A percentile compares a stretch with the other conserved stretches of the same genome.
Conservation (phyloP, 768 basidiomycete genomes). For the Asterophora parasitica region DNA sequence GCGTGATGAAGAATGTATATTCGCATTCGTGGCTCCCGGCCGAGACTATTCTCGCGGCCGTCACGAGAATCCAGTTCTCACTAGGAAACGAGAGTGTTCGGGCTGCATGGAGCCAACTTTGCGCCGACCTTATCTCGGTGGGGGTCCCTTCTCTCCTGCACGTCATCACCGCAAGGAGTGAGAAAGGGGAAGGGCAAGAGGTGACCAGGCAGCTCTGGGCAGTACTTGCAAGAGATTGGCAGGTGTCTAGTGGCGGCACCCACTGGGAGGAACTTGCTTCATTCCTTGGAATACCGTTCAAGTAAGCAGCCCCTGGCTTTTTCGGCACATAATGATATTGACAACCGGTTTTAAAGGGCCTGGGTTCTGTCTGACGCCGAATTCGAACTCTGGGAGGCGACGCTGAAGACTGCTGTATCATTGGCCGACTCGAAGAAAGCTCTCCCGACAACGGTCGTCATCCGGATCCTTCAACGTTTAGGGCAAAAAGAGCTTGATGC, state of each 20-base stretch:
- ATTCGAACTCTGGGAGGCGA: conserved; percentile 35
- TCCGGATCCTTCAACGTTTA: conserved; percentile 24
- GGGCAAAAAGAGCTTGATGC: conserved; percentile 13
- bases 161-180: conserved; percentile 25
- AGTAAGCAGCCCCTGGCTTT: conserved; percentile 27
- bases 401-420: conserved; percentile 29
- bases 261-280: conserved; percentile 38
- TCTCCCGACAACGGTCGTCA: conserved; percentile 19
- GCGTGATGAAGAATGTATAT: conserved; percentile 45
- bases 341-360: conserved; percentile 16
- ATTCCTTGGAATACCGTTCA: conserved; percentile 44
- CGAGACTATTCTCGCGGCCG: conserved; percentile 38
- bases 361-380: conserved; percentile 44
- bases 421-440: conserved; percentile 18
- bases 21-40: conserved; percentile 37
- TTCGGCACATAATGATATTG: not conserved
- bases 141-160: conserved; percentile 37
- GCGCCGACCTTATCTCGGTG: conserved; percentile 39
- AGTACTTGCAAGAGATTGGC: conserved; percentile 32
- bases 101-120: conserved; percentile 44
- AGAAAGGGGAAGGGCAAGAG: conserved; percentile 24
- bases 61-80: conserved; percentile 41
- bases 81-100: conserved; percentile 35
- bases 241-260: conserved; percentile 19
- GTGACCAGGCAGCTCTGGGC: conserved; percentile 46